phyloP scores from a whole-genome alignment of 192 early-diverging fungal species.

The Coemansia furcata region DNA sequence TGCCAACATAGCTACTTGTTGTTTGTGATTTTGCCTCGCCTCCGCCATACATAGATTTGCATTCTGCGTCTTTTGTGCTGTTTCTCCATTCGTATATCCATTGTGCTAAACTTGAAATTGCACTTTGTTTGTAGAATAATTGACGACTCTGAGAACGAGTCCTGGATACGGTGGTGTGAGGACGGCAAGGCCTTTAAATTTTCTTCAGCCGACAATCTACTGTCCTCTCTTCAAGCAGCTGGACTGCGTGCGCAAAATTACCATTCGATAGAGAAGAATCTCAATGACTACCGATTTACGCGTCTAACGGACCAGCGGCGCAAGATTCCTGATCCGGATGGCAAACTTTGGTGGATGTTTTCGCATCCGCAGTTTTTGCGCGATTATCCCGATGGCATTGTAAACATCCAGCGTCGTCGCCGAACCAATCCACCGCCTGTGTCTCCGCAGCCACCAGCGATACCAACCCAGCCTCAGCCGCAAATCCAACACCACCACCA shows the following conservation, averaged over 20 bases:
- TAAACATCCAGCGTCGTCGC: constrained; percentile 46
- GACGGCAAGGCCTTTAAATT: constrained; percentile 53
- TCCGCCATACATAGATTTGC: neutral
- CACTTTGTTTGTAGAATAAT: constrained; percentile 21
- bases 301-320: constrained; percentile 48
- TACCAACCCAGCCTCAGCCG: constrained; percentile 15
- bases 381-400: constrained; percentile 40
- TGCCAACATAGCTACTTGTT: neutral
- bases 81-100: neutral
- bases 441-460: constrained; percentile 23
- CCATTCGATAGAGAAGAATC: constrained; percentile 51
- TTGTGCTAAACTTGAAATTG: neutral
- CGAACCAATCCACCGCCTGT: constrained; percentile 48
- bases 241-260: constrained; percentile 53
- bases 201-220: constrained; percentile 43
- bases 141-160: constrained; percentile 40
- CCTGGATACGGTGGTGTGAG: constrained; percentile 51
- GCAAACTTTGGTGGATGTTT: constrained; percentile 53
- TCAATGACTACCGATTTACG: constrained; percentile 50
- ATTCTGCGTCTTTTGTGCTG: neutral
- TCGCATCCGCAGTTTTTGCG: constrained; percentile 48
- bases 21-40: neutral
- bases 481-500: constrained; percentile 6
- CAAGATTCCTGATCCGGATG: constrained; percentile 42
- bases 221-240: constrained; percentile 34